Conservation (phyloP, 1,284 basidiomycete species). For the Somion occarium region DNA sequence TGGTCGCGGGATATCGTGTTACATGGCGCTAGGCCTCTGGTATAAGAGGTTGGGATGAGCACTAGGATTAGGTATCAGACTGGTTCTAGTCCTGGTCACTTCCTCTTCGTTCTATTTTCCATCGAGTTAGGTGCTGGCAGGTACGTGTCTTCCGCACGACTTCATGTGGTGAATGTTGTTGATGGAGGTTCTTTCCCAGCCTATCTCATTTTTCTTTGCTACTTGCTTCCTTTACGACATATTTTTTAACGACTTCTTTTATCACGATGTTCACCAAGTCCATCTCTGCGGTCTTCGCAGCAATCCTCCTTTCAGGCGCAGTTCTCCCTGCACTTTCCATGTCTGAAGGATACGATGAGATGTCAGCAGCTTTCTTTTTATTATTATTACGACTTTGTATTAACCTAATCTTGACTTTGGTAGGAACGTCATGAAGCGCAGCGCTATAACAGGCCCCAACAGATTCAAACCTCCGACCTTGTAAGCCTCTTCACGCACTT, state of each 20-base stretch:
- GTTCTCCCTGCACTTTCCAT: background rate
- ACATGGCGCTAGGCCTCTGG: too few relatives aligned
- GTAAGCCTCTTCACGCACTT: too few relatives aligned
- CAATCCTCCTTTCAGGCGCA: background rate
- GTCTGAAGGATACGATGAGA: background rate
- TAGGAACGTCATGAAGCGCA: too few relatives aligned
- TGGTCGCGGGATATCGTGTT: too few relatives aligned
- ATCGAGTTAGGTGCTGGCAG: constrained; percentile 5
- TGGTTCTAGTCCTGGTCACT: background rate
- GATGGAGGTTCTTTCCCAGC: background rate
- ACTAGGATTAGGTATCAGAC: too few relatives aligned
- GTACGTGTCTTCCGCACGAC: too few relatives aligned
- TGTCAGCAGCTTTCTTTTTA: background rate
- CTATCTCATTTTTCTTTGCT: background rate
- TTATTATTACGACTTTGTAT: background rate
- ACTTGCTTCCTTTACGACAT: background rate
- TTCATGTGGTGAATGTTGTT: background rate
- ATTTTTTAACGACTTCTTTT: background rate
- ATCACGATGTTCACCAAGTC: constrained; percentile 6
- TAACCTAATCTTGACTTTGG: background rate
- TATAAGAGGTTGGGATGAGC: too few relatives aligned
- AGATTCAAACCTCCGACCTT: too few relatives aligned
- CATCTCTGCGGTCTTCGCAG: background rate
- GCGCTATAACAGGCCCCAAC: too few relatives aligned
- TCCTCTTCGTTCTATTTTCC: constrained; percentile 1